phyloP scores from a whole-genome alignment of 352 stramenopile species.

The Pythium chondricola region DNA sequence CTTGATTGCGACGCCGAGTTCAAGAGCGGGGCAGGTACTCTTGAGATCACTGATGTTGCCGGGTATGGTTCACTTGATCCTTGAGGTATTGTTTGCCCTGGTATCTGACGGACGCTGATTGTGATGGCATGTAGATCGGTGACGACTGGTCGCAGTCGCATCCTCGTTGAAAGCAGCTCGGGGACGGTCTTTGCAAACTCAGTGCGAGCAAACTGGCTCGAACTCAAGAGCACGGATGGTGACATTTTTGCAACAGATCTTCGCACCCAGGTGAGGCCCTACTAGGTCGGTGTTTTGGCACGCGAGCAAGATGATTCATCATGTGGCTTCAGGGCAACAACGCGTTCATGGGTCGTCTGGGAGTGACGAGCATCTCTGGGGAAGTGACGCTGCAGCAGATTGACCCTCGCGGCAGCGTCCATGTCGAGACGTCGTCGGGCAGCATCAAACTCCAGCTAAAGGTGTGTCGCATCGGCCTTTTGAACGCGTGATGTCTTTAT shows the following conservation, averaged over 20 bases:
- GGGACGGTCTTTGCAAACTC: conserved; percentile 35
- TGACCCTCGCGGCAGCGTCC: conserved; percentile 41
- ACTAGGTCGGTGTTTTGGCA: background rate
- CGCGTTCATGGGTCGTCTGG: conserved; percentile 63
- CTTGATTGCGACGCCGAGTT: conserved; percentile 47
- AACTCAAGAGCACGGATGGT: conserved; percentile 36
- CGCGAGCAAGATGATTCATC: background rate
- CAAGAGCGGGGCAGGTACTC: conserved; percentile 38
- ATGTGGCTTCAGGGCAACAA: conserved; percentile 32
- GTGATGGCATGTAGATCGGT: conserved; percentile 7
- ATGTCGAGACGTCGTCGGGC: conserved; percentile 61
- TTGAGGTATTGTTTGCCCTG: background rate
- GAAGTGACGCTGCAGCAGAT: conserved; percentile 49
- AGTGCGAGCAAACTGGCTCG: conserved; percentile 54
- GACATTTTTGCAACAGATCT: conserved; percentile 33
- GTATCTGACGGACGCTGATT: background rate
- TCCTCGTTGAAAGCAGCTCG: conserved; percentile 37
- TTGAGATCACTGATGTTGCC: conserved; percentile 28
- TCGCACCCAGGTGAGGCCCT: conserved; percentile 26
- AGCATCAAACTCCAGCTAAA: conserved; percentile 49
- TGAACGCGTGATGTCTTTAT: no score
- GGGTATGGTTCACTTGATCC: conserved; percentile 25
- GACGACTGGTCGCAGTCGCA: conserved; percentile 41
- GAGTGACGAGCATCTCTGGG: conserved; percentile 51
- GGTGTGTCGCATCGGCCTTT: no score